These are phyloP conservation scores for Lithospermum erythrorhizon DNA, from an alignment of 257 asterid genomes.

Conservation along the genomic window DNA sequence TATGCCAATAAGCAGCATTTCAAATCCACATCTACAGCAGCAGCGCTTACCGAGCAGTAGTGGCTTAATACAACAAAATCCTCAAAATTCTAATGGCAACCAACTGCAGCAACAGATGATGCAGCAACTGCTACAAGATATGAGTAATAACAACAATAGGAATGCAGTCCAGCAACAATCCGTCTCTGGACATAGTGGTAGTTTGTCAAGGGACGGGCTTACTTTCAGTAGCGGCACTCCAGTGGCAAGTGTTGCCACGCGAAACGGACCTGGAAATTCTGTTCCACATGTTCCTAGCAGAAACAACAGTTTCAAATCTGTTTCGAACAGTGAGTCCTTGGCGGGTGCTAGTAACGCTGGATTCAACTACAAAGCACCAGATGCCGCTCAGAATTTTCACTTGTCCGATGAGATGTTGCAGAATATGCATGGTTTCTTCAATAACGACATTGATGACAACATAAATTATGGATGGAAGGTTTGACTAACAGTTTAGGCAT, in stretches of 20 bases:
- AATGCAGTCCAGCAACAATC: constrained; percentile 26
- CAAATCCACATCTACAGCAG: constrained; percentile 22
- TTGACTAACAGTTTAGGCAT: constrained; percentile 28
- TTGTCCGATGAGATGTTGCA: constrained; percentile 45
- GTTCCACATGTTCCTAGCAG: constrained; percentile 36
- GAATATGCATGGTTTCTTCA: constrained; percentile 59
- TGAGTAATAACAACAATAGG: constrained; percentile 34
- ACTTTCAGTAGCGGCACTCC: constrained; percentile 30
- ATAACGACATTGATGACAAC: constrained; percentile 56
- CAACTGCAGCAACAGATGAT: constrained; percentile 68
- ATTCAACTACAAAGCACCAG: constrained; percentile 44
- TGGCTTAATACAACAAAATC: constrained; percentile 32
- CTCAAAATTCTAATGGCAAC: constrained; percentile 33
- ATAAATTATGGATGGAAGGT: constrained; percentile 75
- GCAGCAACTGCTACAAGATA: constrained; percentile 60
- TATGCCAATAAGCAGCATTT: constrained; percentile 9
- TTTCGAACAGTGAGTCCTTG: constrained; percentile 41
- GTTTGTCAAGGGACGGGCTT: constrained; percentile 26
- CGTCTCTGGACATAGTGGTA: constrained; percentile 28
- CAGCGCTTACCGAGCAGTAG: constrained; percentile 23
- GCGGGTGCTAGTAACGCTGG: constrained; percentile 29
- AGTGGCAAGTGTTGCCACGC: constrained; percentile 15
- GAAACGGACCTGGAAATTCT: constrained; percentile 23
- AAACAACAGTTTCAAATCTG: constrained; percentile 53
- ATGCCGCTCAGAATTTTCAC: constrained; percentile 40